Percentiles rank a stretch among this genome's conserved stretches.
phyloP scores from a whole-genome alignment of 2,329 filamentous ascomycete genomes.

The Metarhizium anisopliae region DNA sequence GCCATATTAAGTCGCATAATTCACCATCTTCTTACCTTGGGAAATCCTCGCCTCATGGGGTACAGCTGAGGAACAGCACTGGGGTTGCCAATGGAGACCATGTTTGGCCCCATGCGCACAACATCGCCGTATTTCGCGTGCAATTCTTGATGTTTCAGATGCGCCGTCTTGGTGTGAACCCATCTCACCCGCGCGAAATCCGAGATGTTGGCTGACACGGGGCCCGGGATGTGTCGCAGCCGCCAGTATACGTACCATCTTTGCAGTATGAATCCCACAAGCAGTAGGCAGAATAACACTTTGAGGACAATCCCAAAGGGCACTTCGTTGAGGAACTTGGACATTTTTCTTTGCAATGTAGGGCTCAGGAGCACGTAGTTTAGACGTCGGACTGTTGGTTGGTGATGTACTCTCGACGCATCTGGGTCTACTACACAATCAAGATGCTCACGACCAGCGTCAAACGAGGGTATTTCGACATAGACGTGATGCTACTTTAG shows the following conservation, averaged over 20 bases:
- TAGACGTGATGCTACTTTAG: background rate
- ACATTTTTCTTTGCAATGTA: background rate
- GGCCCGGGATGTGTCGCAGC: slow-evolving; percentile 4
- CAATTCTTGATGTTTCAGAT: slow-evolving; percentile 1
- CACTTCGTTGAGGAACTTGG: background rate
- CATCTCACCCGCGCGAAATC: slow-evolving; percentile 1
- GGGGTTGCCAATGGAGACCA: slow-evolving; percentile 10
- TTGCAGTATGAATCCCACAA: background rate
- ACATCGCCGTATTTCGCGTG: slow-evolving; percentile 9
- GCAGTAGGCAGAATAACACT: background rate
- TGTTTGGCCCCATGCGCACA: slow-evolving; percentile 11
- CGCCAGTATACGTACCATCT: slow-evolving; percentile 2
- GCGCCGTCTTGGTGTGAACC: slow-evolving; percentile 4
- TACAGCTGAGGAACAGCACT: slow-evolving; percentile 7
- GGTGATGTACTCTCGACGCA: background rate
- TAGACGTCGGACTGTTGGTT: background rate
- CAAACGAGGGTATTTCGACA: background rate
- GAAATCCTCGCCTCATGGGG: slow-evolving; percentile 8
- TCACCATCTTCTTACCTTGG: slow-evolving; percentile 4
- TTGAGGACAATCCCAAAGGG: background rate
- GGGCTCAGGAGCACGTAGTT: background rate
- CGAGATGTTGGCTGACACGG: background rate
- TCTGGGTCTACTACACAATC: background rate
- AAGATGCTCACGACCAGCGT: background rate
- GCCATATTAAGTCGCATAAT: background rate